Percentiles rank a stretch among this genome's conserved stretches.
These are phyloP conservation scores for Brassica cretica DNA, from an alignment of 345 rosid species.

Conservation along the genomic window DNA sequence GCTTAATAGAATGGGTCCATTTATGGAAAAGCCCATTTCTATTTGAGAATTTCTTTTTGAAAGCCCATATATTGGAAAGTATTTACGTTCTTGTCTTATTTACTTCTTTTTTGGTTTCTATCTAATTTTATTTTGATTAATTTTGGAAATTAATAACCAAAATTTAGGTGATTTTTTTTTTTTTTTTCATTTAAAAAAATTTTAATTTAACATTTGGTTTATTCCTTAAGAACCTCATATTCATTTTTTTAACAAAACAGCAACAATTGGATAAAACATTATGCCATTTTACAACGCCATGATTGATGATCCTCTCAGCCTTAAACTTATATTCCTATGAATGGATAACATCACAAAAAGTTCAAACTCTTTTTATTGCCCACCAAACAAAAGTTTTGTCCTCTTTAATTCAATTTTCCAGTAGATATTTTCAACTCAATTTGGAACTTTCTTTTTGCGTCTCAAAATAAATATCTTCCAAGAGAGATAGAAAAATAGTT, in stretches of 20 bases:
- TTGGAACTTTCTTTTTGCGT: conserved; percentile 13
- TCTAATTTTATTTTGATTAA: no score
- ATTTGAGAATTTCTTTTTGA: background rate
- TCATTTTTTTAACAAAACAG: no score
- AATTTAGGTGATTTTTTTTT: no score
- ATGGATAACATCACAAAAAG: conserved; percentile 22
- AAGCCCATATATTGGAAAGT: background rate
- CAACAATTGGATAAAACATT: no score
- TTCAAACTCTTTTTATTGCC: conserved; percentile 3
- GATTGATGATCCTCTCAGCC: conserved; percentile 14
- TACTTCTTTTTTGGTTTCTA: no score
- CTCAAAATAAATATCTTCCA: conserved; percentile 27
- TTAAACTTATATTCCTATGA: conserved; percentile 19
- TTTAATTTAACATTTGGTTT: no score
- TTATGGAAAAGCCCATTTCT: background rate
- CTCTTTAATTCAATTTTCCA: background rate
- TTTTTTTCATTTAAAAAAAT: no score
- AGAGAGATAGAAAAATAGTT: conserved; percentile 1
- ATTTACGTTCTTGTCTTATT: no score
- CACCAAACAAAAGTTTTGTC: conserved; percentile 12
- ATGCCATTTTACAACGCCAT: background rate
- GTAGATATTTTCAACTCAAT: background rate
- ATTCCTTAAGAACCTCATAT: no score
- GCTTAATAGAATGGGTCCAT: background rate
- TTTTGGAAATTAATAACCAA: no score